Base-by-base conservation (phyloP, 257 asterid species). In the Solanum rostratum region DNA sequence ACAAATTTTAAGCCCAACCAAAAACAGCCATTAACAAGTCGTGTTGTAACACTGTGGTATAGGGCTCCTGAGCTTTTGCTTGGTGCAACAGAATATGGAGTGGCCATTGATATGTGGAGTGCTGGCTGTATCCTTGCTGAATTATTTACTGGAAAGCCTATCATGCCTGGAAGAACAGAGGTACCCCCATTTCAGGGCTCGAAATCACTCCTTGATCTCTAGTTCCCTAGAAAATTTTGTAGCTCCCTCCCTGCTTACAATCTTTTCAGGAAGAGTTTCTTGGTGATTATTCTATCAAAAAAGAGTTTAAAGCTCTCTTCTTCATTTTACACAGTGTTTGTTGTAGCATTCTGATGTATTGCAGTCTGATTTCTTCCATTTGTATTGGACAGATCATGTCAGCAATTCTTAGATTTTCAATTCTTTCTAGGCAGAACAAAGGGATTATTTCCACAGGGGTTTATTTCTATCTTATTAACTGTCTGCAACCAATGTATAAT, bases 31-130 rank as follows among this genome's bases (percentile, higher is more conserved):
- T 43, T 84, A 62, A 84, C 86, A 18, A 84, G 84, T 10, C 86
- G 86, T 41, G 86, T 84, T 30, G 86, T 78, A 16, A 84, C 86
- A 46, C 86, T 84, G 24, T 84, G 86, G 86, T 84, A 76, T 63
- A 59, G 86, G 70, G 86, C 83, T 43, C 86, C 86, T 73, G 86
- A 84, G 86, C 86, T 84, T n/a, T 73, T 84, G 74, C 86, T 84
- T 53, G 86, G 86, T 84, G 83, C 74, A 22, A 71, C 82, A 46
- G 83, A 84, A 10, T 84, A 84, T n/a, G 86, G 84, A 27, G 68
- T 63, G 9, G 84, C 84, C 74, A 78, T 84, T 45, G 86, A 84
- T 74, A 76, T 84, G 86, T 84, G 86, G 86, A 84, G 86, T 60
- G 84, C 79, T 29, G 86, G 86, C 33, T 84, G 86, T 52, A 76